Conservation (phyloP, 306 rosid genomes). For the Erythrophleum fordii region DNA sequence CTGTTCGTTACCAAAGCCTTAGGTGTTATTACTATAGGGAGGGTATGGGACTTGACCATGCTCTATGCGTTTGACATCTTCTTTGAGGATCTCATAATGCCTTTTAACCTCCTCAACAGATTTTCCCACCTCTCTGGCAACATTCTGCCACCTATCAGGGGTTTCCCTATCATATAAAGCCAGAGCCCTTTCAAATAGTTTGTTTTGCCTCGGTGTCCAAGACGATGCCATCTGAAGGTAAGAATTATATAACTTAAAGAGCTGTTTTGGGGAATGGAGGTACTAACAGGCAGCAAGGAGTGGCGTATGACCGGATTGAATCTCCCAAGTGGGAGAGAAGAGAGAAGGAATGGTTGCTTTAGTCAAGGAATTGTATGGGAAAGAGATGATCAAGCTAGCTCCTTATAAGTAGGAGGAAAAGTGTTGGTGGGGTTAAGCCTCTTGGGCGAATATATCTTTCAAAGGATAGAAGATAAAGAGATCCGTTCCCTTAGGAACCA, state of each 20-base stretch:
- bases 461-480: constrained; percentile 54
- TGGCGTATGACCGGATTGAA: constrained; percentile 17
- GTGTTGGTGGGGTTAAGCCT: constrained; percentile 49
- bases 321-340: neutral
- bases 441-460: constrained; percentile 62
- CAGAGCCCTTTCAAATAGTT: constrained; percentile 57
- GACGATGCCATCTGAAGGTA: constrained; percentile 52
- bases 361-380: constrained; percentile 37
- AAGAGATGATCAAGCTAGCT: constrained; percentile 37
- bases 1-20: neutral
- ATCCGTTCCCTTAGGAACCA: constrained; percentile 58
- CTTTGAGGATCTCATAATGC: constrained; percentile 66
- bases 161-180: constrained; percentile 61
- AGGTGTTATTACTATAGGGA: constrained; percentile 36
- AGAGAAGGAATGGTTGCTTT: constrained; percentile 12
- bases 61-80: constrained; percentile 62
- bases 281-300: neutral
- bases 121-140: constrained; percentile 58
- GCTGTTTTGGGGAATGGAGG: neutral
- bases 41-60: constrained; percentile 57
- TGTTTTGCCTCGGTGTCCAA: constrained; percentile 62
- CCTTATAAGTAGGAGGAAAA: constrained; percentile 59
- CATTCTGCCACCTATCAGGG: constrained; percentile 65
- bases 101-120: constrained; percentile 64
- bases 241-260: constrained; percentile 13